Evolutionary conservation across 192 early-diverging fungal genomes (phyloP).

Genomic region (Coemansia sp.): DNA sequence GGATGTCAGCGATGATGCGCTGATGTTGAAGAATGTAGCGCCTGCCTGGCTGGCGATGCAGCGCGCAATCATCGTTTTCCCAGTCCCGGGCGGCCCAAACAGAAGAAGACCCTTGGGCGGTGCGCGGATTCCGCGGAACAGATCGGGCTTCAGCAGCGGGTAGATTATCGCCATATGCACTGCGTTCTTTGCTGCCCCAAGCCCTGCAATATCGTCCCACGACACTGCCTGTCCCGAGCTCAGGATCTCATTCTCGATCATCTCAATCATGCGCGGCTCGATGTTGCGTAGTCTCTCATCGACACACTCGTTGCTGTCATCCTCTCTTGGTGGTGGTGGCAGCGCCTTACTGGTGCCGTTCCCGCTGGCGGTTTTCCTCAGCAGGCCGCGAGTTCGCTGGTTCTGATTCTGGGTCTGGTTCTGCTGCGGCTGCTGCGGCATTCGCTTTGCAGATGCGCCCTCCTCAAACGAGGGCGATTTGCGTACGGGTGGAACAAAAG

Average conservation of each 20-base stretch:
- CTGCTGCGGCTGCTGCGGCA: constrained; percentile 28
- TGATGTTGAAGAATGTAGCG: constrained; percentile 92
- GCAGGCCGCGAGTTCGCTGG: not conserved
- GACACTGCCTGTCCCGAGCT: constrained; percentile 58
- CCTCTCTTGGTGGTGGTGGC: constrained; percentile 3
- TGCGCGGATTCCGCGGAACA: constrained; percentile 80
- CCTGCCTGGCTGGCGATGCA: constrained; percentile 84
- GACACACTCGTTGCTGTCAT: constrained; percentile 13
- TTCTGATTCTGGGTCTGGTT: not conserved
- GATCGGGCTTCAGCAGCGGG: constrained; percentile 78
- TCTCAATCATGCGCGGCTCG: constrained; percentile 85
- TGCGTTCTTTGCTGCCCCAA: constrained; percentile 78
- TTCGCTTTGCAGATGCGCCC: constrained; percentile 9
- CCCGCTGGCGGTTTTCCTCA: constrained; percentile 1
- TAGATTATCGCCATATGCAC: constrained; percentile 81
- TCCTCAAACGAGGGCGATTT: constrained; percentile 18
- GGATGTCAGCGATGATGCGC: constrained; percentile 85
- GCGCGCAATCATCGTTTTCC: constrained; percentile 85
- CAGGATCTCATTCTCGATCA: constrained; percentile 88
- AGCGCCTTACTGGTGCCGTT: not conserved
- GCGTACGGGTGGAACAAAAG: constrained; percentile 34
- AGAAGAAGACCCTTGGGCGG: constrained; percentile 83
- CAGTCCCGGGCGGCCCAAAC: constrained; percentile 88
- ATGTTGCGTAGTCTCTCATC: constrained; percentile 83
- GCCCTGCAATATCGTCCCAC: constrained; percentile 86